Evolutionary conservation across 805 yeast genomes (phyloP).

Genomic region (Metschnikowia picachoensis): DNA sequence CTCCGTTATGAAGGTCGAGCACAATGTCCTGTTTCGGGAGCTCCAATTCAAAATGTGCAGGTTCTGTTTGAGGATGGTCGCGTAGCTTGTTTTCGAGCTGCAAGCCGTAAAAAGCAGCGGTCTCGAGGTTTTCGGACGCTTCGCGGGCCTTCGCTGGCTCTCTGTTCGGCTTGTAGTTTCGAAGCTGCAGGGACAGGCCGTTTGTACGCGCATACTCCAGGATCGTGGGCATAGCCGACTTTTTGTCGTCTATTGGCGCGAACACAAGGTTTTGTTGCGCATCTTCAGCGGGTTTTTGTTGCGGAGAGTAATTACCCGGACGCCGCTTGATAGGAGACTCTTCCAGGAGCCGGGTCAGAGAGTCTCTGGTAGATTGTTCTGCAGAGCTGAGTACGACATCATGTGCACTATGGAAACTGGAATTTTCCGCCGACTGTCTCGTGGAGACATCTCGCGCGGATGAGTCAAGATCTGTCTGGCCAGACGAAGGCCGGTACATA

Average conservation of each 20-base stretch:
- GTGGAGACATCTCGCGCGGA: not conserved
- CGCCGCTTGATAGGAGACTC: not conserved
- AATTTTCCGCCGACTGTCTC: constrained; percentile 2
- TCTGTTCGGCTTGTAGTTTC: constrained; percentile 17
- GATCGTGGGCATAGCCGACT: constrained; percentile 11
- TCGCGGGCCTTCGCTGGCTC: constrained; percentile 12
- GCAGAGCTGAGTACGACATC: not conserved
- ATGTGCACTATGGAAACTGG: not conserved
- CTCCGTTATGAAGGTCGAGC: not conserved
- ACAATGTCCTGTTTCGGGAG: constrained; percentile 7
- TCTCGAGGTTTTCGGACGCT: constrained; percentile 24
- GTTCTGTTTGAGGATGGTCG: constrained; percentile 1
- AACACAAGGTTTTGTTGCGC: constrained; percentile 19
- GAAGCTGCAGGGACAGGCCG: constrained; percentile 23
- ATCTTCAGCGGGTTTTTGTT: not conserved
- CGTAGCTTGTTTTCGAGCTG: constrained; percentile 22
- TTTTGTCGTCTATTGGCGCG: constrained; percentile 6
- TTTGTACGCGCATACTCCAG: constrained; percentile 24
- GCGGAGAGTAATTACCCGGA: not conserved
- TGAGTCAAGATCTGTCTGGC: not conserved
- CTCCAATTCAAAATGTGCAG: constrained; percentile 9
- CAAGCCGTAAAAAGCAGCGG: constrained; percentile 25
- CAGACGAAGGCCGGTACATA: constrained; percentile 20
- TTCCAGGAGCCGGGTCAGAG: not conserved
- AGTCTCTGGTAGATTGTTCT: not conserved